Conservation (phyloP, 257 asterid species). For the Handroanthus guayacan region DNA sequence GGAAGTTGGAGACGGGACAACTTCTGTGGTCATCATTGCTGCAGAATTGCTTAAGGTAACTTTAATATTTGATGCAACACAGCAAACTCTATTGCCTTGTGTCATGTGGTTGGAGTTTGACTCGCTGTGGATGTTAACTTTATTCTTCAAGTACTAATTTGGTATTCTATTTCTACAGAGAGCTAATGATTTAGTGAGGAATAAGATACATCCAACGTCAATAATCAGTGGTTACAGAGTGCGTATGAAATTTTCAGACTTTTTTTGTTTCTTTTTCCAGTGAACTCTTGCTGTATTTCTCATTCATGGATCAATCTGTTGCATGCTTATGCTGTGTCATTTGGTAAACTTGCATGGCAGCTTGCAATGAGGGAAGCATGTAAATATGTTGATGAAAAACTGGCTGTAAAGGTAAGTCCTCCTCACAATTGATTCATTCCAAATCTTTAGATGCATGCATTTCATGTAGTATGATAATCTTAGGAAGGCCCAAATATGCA, state of each 20-base stretch:
- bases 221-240: conserved; percentile 96
- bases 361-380: conserved; percentile 99
- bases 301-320: neutral
- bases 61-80: neutral
- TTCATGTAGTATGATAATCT: neutral
- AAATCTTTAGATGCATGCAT: neutral
- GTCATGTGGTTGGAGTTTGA: conserved; percentile 6
- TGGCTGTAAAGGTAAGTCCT: conserved; percentile 76
- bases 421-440: conserved; percentile 13
- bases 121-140: neutral
- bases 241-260: conserved; percentile 27
- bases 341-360: conserved; percentile 50
- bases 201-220: conserved; percentile 94
- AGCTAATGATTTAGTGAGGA: conserved; percentile 95
- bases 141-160: conserved; percentile 25
- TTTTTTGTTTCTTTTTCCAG: neutral
- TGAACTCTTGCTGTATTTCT: neutral
- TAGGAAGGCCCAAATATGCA: neutral
- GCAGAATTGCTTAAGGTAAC: conserved; percentile 95
- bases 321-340: conserved; percentile 17
- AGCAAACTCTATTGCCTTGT: conserved; percentile 6
- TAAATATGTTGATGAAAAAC: conserved; percentile 87
- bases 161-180: conserved; percentile 58
- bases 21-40: conserved; percentile 94
- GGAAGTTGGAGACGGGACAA: conserved; percentile 99